phyloP scores from a whole-genome alignment of 169 alveolate genomes.

The Eimeria praecox region DNA sequence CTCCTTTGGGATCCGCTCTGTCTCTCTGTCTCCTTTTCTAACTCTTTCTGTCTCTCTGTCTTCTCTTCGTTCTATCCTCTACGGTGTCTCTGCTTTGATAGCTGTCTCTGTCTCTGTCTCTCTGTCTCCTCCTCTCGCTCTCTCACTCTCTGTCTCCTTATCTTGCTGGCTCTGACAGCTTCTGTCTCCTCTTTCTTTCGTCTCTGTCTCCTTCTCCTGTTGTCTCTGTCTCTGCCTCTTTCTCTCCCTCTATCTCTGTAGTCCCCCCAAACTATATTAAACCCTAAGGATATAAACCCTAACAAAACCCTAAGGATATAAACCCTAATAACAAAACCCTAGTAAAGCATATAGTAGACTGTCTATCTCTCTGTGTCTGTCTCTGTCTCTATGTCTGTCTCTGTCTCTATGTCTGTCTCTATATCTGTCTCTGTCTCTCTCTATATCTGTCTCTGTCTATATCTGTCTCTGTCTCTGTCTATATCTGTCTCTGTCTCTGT shows the following conservation, averaged over 20 bases:
- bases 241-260: not conserved
- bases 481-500: not conserved
- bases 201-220: not conserved
- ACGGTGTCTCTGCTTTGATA: not conserved
- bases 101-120: not conserved
- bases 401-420: not conserved
- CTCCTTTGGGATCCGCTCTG: too few species aligned
- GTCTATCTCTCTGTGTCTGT: not conserved
- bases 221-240: too few species aligned
- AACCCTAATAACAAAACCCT: too few species aligned
- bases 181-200: not conserved
- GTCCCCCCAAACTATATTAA: too few species aligned
- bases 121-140: not conserved
- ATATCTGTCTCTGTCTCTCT: not conserved
- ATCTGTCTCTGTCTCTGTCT: not conserved
- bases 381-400: not conserved
- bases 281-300: too few species aligned
- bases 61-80: not conserved
- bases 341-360: too few species aligned
- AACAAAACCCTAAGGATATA: too few species aligned
- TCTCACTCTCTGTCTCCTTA: not conserved
- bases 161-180: not conserved
- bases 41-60: not conserved
- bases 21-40: slow-evolving; percentile 19
- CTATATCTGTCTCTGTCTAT: too few species aligned